Evolutionary conservation across 2,329 filamentous ascomycete species (phyloP).

Genomic region (Pestalotiopsis sp.): DNA sequence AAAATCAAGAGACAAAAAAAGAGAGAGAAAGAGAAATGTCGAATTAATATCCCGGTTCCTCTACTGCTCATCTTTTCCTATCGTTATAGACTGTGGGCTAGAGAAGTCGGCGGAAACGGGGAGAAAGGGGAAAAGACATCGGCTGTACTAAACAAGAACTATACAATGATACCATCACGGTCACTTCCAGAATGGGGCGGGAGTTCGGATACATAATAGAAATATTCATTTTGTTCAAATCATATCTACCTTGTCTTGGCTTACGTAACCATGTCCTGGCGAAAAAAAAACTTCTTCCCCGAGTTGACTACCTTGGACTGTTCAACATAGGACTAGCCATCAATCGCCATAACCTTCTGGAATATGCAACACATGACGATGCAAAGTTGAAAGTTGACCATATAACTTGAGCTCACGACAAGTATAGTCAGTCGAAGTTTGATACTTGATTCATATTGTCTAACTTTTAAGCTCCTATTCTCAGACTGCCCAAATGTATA

Average conservation of each 20-base stretch:
- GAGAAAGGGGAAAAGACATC: neutral
- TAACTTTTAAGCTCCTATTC: slow-evolving; percentile 1
- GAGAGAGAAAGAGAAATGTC: neutral
- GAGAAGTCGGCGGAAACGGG: neutral
- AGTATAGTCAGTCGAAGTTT: neutral
- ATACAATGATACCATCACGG: slow-evolving; percentile 7
- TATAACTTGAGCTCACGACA: neutral
- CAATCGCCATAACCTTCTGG: neutral
- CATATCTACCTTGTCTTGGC: neutral
- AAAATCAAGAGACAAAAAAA: neutral
- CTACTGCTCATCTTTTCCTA: neutral
- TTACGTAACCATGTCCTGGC: neutral
- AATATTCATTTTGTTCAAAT: slow-evolving; percentile 7
- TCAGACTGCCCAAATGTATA: neutral
- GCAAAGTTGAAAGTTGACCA: neutral
- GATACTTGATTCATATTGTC: neutral
- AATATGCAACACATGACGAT: neutral
- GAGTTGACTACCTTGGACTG: neutral
- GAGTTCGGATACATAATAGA: neutral
- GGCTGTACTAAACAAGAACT: neutral
- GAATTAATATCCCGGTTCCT: neutral
- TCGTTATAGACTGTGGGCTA: neutral
- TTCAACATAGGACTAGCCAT: neutral
- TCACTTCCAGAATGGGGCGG: neutral
- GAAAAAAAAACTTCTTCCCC: too few relatives aligned